phyloP scores from a whole-genome alignment of 140 eudicot genomes.

The Oenanthe javanica region DNA sequence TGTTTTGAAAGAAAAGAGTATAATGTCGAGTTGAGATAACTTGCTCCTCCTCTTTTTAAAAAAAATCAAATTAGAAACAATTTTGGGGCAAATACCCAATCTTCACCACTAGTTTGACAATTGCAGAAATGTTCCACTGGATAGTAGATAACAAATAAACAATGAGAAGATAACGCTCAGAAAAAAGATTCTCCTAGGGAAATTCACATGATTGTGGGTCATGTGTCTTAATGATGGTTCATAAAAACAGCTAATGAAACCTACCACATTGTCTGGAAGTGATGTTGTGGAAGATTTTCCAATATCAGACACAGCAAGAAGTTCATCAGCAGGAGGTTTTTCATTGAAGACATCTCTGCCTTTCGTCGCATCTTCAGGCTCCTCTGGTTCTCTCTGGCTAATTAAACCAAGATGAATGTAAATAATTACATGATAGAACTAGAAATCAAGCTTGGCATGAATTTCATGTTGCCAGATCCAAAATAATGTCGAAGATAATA shows the following conservation, averaged over 20 bases:
- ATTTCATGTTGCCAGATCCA: background rate
- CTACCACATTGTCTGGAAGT: constrained; percentile 92
- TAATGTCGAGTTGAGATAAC: background rate
- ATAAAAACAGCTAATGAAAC: constrained; percentile 17
- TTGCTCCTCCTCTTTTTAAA: background rate
- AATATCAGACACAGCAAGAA: constrained; percentile 79
- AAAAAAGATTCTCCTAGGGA: background rate
- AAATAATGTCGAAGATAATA: background rate
- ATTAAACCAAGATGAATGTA: constrained; percentile 1
- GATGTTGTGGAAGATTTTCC: constrained; percentile 84
- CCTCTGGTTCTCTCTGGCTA: constrained; percentile 98
- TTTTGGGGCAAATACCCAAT: background rate
- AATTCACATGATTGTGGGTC: background rate
- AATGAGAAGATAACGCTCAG: background rate
- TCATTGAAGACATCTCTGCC: constrained; percentile 97
- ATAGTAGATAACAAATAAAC: background rate
- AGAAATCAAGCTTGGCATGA: background rate
- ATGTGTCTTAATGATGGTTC: background rate
- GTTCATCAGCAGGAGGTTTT: constrained; percentile 97
- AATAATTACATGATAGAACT: background rate
- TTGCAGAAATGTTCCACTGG: background rate
- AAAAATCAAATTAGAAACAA: background rate
- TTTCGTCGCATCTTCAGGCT: constrained; percentile 96
- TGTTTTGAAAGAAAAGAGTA: background rate
- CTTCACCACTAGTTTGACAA: background rate